A percentile compares a stretch with the other conserved stretches of the same genome.
phyloP scores from a whole-genome alignment of 768 basidiomycete genomes.

The Stropharia rugosoannulata region DNA sequence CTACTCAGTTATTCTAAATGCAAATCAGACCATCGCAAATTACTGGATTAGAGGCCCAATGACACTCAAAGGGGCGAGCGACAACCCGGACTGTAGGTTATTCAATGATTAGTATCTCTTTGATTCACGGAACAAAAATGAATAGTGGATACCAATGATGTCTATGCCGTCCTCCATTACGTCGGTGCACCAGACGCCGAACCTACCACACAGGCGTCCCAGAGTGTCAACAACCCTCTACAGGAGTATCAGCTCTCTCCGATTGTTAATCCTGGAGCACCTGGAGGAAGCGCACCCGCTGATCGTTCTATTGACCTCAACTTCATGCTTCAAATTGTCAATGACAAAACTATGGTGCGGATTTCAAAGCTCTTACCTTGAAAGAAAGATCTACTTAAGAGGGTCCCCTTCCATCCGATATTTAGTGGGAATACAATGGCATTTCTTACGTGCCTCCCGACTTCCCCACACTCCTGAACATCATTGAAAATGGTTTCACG shows the following conservation, averaged over 20 bases:
- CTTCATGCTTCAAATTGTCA: slow-evolving; percentile 17
- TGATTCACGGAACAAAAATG: background rate
- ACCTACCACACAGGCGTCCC: slow-evolving; percentile 28
- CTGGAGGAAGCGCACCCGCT: slow-evolving; percentile 21
- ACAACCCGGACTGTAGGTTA: slow-evolving; percentile 30
- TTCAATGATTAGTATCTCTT: no score
- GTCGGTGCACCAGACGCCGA: slow-evolving; percentile 31
- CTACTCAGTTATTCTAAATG: slow-evolving; percentile 42
- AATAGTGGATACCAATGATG: slow-evolving; percentile 17
- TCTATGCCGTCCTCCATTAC: slow-evolving; percentile 38
- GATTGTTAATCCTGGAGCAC: slow-evolving; percentile 15
- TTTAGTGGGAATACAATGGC: slow-evolving; percentile 25
- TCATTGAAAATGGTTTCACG: slow-evolving; percentile 20
- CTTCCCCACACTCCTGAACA: slow-evolving; percentile 48
- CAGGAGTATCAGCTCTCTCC: slow-evolving; percentile 9
- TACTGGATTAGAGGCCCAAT: slow-evolving; percentile 44
- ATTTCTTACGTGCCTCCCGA: slow-evolving; percentile 35
- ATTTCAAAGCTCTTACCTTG: background rate
- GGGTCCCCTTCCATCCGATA: no score
- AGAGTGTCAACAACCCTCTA: slow-evolving; percentile 21
- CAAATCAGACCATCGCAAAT: slow-evolving; percentile 44
- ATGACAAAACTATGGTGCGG: slow-evolving; percentile 11
- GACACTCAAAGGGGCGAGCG: slow-evolving; percentile 27
- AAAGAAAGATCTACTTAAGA: background rate
- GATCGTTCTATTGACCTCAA: slow-evolving; percentile 20